These are phyloP conservation scores for Scheffersomyces ergatensis DNA, from an alignment of 805 yeast species.

Conservation along the genomic window DNA sequence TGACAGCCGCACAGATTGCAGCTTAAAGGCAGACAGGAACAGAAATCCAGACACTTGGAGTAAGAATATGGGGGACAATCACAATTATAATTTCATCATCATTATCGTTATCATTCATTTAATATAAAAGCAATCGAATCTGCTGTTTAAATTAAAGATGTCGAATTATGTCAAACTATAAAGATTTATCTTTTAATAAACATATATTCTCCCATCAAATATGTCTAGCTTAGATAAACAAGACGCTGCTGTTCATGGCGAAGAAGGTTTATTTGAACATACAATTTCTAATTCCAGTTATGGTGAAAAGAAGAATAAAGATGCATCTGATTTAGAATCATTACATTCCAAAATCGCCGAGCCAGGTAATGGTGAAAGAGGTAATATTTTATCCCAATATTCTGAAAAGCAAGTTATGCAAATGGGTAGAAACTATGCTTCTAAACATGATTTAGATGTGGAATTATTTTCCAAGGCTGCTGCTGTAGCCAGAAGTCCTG, in stretches of 20 bases:
- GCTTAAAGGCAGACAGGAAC: no score
- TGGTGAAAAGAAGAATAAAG: not conserved
- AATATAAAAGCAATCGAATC: no score
- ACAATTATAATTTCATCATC: no score
- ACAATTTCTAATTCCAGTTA: not conserved
- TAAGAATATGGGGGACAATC: no score
- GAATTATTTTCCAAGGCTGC: constrained; percentile 64
- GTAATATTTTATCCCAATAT: constrained; percentile 55
- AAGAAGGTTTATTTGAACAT: not conserved
- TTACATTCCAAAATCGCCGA: constrained; percentile 16
- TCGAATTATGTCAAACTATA: no score
- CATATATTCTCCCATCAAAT: no score
- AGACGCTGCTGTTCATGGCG: not conserved
- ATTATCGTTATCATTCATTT: no score
- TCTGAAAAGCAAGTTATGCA: constrained; percentile 61
- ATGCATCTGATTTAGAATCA: constrained; percentile 18
- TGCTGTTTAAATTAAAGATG: no score
- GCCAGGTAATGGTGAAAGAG: constrained; percentile 20
- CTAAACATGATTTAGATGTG: constrained; percentile 51
- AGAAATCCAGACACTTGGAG: no score
- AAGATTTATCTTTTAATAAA: no score
- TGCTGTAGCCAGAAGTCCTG: constrained; percentile 55
- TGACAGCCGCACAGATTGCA: no score
- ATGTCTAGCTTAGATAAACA: not conserved
- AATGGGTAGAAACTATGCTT: constrained; percentile 68